phyloP scores from a whole-genome alignment of 2,329 filamentous ascomycete genomes.

The Colletotrichum sojae region DNA sequence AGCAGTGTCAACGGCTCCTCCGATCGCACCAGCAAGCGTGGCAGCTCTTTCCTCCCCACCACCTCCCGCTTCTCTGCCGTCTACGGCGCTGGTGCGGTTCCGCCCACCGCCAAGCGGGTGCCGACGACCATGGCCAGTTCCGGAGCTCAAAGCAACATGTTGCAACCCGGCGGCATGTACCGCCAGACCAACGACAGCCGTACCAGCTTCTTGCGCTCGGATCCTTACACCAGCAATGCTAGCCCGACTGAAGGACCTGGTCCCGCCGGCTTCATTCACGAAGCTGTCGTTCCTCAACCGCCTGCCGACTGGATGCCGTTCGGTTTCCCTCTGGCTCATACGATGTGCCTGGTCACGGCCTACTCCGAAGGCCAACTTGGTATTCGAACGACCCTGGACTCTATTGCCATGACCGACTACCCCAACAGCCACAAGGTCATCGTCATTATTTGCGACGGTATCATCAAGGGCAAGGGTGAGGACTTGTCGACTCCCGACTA shows the following conservation, averaged over 20 bases:
- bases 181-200: conserved; percentile 74
- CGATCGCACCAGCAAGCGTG: conserved; percentile 84
- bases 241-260: conserved; percentile 78
- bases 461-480: conserved; percentile 97
- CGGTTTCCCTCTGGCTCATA: conserved; percentile 92
- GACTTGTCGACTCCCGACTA: conserved; percentile 89
- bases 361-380: conserved; percentile 97
- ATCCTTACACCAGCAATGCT: conserved; percentile 68
- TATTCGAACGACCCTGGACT: conserved; percentile 93
- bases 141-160: conserved; percentile 78
- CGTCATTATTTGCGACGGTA: conserved; percentile 94
- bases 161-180: conserved; percentile 81
- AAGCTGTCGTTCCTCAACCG: conserved; percentile 94
- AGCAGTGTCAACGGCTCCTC: conserved; percentile 73
- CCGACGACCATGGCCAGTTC: conserved; percentile 98
- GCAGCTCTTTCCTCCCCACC: conserved; percentile 87
- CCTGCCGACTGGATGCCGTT: conserved; percentile 98
- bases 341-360: conserved; percentile 94
- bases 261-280: conserved; percentile 95
- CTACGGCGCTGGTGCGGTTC: conserved; percentile 78
- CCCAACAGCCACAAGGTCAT: conserved; percentile 99
- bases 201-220: conserved; percentile 75
- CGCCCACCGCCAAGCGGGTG: conserved; percentile 62
- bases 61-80: conserved; percentile 96
- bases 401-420: conserved; percentile 97